These are phyloP conservation scores for Cordyceps javanica DNA, from an alignment of 2,329 filamentous ascomycete species.

Conservation along the genomic window DNA sequence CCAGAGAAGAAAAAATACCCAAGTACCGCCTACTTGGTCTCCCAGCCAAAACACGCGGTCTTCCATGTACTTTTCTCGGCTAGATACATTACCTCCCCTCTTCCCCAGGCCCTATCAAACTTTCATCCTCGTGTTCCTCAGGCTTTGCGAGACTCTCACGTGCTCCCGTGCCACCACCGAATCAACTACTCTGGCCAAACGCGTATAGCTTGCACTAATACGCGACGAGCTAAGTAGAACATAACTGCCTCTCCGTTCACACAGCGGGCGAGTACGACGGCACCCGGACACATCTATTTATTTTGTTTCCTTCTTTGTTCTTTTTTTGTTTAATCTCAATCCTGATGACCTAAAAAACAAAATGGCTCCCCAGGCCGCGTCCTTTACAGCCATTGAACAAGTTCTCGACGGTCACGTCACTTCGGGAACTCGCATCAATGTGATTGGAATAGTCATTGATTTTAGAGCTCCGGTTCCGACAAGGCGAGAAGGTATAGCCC, in stretches of 20 bases:
- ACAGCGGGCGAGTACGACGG: background rate
- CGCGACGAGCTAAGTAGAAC: slow-evolving; percentile 4
- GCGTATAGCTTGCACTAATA: background rate
- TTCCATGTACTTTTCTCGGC: background rate
- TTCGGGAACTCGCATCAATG: slow-evolving; percentile 35
- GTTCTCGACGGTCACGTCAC: slow-evolving; percentile 35
- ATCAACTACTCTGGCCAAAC: background rate
- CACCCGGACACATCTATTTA: background rate
- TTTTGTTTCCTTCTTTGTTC: background rate
- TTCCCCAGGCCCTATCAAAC: background rate
- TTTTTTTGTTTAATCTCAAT: background rate
- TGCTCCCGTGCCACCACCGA: slow-evolving; percentile 2
- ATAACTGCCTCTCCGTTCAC: background rate
- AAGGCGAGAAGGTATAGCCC: slow-evolving; percentile 41
- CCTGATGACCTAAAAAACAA: background rate
- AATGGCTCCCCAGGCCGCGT: slow-evolving; percentile 9
- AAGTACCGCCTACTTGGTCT: background rate
- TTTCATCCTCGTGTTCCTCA: background rate
- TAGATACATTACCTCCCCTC: background rate
- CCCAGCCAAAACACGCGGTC: background rate
- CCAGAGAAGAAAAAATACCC: background rate
- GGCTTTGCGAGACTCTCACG: slow-evolving; percentile 1
- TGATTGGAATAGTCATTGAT: slow-evolving; percentile 69
- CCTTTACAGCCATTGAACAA: slow-evolving; percentile 26
- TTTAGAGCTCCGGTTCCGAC: slow-evolving; percentile 47